Evolutionary conservation across 495 filamentous ascomycete genomes (phyloP).

Genomic region (Daldinia grandis): DNA sequence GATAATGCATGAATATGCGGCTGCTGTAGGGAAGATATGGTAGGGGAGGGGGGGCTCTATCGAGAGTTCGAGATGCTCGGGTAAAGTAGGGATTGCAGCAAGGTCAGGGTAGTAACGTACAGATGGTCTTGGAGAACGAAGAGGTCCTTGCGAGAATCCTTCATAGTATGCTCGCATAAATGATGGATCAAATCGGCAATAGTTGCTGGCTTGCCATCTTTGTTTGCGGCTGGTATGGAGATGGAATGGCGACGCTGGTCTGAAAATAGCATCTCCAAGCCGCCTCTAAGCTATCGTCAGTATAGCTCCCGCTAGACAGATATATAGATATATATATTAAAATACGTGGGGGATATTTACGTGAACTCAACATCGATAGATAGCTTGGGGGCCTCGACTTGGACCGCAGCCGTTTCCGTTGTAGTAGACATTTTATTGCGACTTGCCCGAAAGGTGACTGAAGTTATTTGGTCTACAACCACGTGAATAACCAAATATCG

Average conservation of each 20-base stretch:
- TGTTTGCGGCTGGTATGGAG: constrained; percentile 69
- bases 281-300: constrained; percentile 67
- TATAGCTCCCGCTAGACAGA: neutral
- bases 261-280: constrained; percentile 93
- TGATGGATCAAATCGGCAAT: constrained; percentile 80
- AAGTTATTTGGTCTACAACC: neutral
- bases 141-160: constrained; percentile 82
- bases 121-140: constrained; percentile 89
- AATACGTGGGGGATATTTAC: constrained; percentile 55
- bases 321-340: neutral
- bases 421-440: constrained; percentile 31
- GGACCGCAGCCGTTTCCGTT: constrained; percentile 24
- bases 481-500: neutral
- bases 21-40: neutral
- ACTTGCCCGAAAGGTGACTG: neutral
- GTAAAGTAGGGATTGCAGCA: constrained; percentile 17
- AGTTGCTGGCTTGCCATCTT: constrained; percentile 66
- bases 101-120: constrained; percentile 62
- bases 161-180: constrained; percentile 86
- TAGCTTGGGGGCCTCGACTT: constrained; percentile 43
- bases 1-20: constrained; percentile 12
- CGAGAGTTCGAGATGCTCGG: constrained; percentile 30
- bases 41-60: constrained; percentile 1
- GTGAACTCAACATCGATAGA: constrained; percentile 77
- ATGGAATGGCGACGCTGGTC: constrained; percentile 78